Evolutionary conservation across 139 green algal genomes (phyloP).

Genomic region (Spirogloea muscicola): DNA sequence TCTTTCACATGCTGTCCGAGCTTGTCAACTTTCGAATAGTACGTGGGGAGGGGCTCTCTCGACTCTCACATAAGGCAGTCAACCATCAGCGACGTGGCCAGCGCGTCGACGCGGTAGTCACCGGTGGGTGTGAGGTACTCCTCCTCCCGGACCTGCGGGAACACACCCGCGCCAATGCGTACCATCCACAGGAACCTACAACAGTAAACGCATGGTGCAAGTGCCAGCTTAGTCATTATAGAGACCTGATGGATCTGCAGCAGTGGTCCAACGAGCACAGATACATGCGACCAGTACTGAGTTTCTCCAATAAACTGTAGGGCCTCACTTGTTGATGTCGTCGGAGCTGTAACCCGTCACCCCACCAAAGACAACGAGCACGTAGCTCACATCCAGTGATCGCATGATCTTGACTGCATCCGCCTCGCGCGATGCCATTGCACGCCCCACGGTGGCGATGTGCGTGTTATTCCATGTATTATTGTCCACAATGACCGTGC

Average conservation of each 20-base stretch:
- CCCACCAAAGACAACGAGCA: constrained; percentile 55
- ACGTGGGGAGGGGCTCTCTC: background rate
- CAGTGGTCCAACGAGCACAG: too few relatives aligned
- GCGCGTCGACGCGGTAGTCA: constrained; percentile 75
- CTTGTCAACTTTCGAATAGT: too few relatives aligned
- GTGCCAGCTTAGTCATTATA: too few relatives aligned
- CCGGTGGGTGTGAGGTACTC: constrained; percentile 79
- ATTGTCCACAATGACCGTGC: constrained; percentile 56
- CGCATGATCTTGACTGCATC: constrained; percentile 53
- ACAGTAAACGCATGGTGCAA: too few relatives aligned
- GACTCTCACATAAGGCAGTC: constrained; percentile 45
- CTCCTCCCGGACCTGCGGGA: constrained; percentile 65
- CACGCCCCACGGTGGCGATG: constrained; percentile 52
- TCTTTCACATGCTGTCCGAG: too few relatives aligned
- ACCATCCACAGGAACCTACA: constrained; percentile 53
- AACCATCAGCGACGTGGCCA: constrained; percentile 46
- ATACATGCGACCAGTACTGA: too few relatives aligned
- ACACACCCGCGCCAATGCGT: constrained; percentile 51
- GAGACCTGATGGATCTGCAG: too few relatives aligned
- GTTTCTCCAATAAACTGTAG: too few relatives aligned
- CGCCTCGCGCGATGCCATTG: constrained; percentile 45
- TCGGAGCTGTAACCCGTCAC: constrained; percentile 48
- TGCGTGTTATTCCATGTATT: constrained; percentile 64
- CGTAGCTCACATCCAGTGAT: constrained; percentile 54
- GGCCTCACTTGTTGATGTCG: constrained; percentile 57